A percentile compares a stretch with the other conserved stretches of the same genome.
Evolutionary conservation across 768 basidiomycete species (phyloP).

Genomic region (Suillus tomentosus): DNA sequence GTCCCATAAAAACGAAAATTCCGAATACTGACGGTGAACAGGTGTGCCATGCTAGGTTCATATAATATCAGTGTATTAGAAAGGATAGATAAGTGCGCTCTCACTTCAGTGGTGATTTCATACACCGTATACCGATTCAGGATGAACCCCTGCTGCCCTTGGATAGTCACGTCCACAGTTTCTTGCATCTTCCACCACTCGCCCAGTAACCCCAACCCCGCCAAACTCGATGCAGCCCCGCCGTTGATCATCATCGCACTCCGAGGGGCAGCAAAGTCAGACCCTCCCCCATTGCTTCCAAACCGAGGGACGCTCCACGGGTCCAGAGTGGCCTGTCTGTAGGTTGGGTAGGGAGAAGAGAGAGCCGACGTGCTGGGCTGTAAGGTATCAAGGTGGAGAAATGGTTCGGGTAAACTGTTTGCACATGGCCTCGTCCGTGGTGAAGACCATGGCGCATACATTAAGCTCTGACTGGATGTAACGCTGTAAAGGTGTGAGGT

Average conservation of each 20-base stretch:
- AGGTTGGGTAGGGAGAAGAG: conserved; percentile 37
- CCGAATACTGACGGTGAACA: conserved; percentile 87
- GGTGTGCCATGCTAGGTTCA: conserved; percentile 56
- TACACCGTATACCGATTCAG: conserved; percentile 87
- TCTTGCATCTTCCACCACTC: conserved; percentile 92
- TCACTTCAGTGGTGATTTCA: conserved; percentile 73
- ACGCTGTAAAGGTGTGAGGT: too few species aligned
- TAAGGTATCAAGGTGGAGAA: conserved; percentile 62
- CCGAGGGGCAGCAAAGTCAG: conserved; percentile 27
- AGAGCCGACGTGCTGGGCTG: conserved; percentile 57
- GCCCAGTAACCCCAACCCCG: conserved; percentile 70
- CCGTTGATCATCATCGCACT: conserved; percentile 40
- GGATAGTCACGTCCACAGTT: conserved; percentile 63
- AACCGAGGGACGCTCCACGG: conserved; percentile 58
- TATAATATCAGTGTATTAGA: conserved; percentile 14
- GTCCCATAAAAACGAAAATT: conserved; percentile 91
- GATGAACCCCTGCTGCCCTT: conserved; percentile 92
- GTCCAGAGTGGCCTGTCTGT: conserved; percentile 55
- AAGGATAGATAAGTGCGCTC: conserved; percentile 28
- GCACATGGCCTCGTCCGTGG: too few species aligned
- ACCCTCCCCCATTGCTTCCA: conserved; percentile 33
- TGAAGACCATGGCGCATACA: too few species aligned
- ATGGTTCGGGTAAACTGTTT: conserved; percentile 76
- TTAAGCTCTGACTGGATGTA: too few species aligned
- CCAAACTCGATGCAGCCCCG: conserved; percentile 54